A percentile compares a stretch with the other conserved stretches of the same genome.
These are phyloP conservation scores for Tetrapyrgos nigripes DNA, from an alignment of 1,284 basidiomycete genomes.

Conservation along the genomic window DNA sequence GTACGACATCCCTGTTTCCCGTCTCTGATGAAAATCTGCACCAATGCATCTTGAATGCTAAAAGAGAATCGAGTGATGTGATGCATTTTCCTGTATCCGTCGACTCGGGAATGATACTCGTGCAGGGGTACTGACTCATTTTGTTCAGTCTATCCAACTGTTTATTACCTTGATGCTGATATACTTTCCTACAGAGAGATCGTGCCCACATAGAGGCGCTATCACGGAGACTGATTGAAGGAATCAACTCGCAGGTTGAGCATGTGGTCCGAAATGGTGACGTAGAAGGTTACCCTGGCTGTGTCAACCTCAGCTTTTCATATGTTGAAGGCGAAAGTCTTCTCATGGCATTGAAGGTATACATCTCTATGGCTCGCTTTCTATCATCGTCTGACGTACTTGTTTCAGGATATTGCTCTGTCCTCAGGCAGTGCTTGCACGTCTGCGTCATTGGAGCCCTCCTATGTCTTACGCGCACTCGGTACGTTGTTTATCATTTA, in stretches of 20 bases:
- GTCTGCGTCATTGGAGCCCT: slow-evolving; percentile 97
- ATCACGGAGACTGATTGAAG: slow-evolving; percentile 83
- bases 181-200: slow-evolving; percentile 68
- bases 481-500: slow-evolving; percentile 49
- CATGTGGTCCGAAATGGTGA: slow-evolving; percentile 97
- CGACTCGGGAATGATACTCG: slow-evolving; percentile 68
- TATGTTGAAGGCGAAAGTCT: slow-evolving; percentile 99
- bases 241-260: slow-evolving; percentile 86
- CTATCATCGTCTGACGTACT: slow-evolving; percentile 12
- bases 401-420: slow-evolving; percentile 86
- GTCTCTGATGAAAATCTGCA: slow-evolving; percentile 61
- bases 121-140: slow-evolving; percentile 90
- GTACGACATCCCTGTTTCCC: slow-evolving; percentile 41
- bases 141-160: slow-evolving; percentile 12
- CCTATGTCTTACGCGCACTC: slow-evolving; percentile 96
- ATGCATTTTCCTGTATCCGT: slow-evolving; percentile 26
- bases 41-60: slow-evolving; percentile 24
- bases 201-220: slow-evolving; percentile 80
- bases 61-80: slow-evolving; percentile 45
- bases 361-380: slow-evolving; percentile 34
- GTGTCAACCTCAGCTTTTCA: slow-evolving; percentile 95
- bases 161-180: slow-evolving; percentile 24
- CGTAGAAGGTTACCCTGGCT: slow-evolving; percentile 86
- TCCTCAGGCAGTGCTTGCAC: slow-evolving; percentile 99
- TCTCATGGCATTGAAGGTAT: slow-evolving; percentile 98